Base-by-base conservation (phyloP, 805 yeast genomes). In the Clavispora asparagi region DNA sequence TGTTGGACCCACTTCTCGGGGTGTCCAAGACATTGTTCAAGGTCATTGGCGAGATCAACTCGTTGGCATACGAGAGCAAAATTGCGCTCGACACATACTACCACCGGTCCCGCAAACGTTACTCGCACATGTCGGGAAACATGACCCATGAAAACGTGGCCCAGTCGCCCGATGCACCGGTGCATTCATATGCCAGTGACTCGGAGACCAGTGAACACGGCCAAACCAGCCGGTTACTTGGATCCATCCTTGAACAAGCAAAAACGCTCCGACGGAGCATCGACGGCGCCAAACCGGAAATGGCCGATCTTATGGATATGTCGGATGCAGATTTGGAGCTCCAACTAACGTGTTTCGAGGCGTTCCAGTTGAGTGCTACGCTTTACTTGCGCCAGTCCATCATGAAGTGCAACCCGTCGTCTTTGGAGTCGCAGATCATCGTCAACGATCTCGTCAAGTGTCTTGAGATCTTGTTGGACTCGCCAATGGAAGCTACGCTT, bases 1-100 rank as follows among this genome's bases (percentile, higher is more conserved):
- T 71, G 39, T 67, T 85, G 40, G 87, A 85, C 63, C 87, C 95
- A 1, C 68, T 87, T 41, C 78, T 83, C 46, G 94, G 94, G 5
- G 75, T 86, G 12, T 83, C 86, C 23, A 81, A 85, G 51, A 82
- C 83, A 2, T 62, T 87, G n/a, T 83, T 80, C 60, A 73, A 77
- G 39, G 64, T 82, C 14, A 72, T 87, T 48, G 92, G 90, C 7
- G 85, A 83, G 50, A 82, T 87, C 35, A 80, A 81, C 35, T 76
- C 77, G 27, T 63, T 87, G 48, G 79, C 83, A 7, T 76, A 75
- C 50, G 78, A 76, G 49, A 69, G 79, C 38, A 76, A 78, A 49
- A 66, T 65, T 27, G 50, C 45, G 25, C 47, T 58, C 38, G 40
- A 49, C 6, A 50, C 41, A 12, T 50, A 53, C 37, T 49, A 53